Evolutionary conservation across 2,329 filamentous ascomycete species (phyloP).

Genomic region (Ophiostoma montium): DNA sequence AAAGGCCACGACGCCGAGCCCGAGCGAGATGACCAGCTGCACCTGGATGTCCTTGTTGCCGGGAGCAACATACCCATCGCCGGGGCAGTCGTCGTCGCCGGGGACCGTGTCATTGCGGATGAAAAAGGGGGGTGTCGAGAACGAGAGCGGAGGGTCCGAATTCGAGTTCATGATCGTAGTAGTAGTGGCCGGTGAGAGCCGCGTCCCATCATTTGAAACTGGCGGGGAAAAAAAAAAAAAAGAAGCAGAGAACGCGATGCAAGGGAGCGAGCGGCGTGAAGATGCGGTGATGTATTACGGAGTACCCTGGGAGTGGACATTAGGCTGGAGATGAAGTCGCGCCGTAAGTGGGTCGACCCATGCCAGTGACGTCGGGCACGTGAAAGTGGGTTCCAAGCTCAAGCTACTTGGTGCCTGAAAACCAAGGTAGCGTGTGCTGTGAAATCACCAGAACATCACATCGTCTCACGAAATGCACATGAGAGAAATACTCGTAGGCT

Average conservation of each 20-base stretch:
- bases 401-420: not conserved
- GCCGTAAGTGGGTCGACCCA: not conserved
- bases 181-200: not conserved
- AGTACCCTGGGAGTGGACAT: not conserved
- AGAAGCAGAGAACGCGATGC: not conserved
- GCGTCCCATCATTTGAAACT: not conserved
- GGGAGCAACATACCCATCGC: conserved; percentile 20
- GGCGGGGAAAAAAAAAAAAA: too few species aligned
- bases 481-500: too few species aligned
- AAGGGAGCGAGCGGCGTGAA: not conserved
- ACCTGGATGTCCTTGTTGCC: conserved; percentile 36
- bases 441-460: too few species aligned
- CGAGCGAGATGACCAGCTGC: conserved; percentile 59
- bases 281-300: not conserved
- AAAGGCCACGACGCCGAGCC: conserved; percentile 57
- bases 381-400: not conserved
- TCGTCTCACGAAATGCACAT: too few species aligned
- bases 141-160: not conserved
- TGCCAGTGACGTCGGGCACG: not conserved
- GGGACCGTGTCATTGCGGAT: not conserved
- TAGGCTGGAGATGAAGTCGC: not conserved
- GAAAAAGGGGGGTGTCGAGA: not conserved
- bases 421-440: not conserved
- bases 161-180: not conserved
- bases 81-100: conserved; percentile 14